A percentile compares a stretch with the other conserved stretches of the same genome.
These are phyloP conservation scores for Candida loeiensis DNA, from an alignment of 805 yeast species.

Conservation along the genomic window DNA sequence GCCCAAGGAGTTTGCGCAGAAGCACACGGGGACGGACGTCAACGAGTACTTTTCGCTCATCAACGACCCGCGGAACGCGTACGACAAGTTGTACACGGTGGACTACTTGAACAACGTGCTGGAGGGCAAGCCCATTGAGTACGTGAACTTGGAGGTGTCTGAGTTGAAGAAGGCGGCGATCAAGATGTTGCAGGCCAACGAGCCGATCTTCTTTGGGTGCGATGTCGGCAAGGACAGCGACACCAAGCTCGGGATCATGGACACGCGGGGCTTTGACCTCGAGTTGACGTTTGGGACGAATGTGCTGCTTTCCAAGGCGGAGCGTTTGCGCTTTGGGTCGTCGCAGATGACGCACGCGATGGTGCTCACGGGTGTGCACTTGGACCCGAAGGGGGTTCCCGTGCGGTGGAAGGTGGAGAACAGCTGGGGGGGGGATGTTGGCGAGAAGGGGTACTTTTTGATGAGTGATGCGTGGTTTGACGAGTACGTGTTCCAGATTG, in stretches of 20 bases:
- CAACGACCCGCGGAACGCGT: constrained; percentile 78
- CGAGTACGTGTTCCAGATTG: constrained; percentile 42
- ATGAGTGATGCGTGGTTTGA: constrained; percentile 45
- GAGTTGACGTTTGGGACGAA: constrained; percentile 51
- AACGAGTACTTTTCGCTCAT: constrained; percentile 60
- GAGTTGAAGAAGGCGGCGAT: constrained; percentile 59
- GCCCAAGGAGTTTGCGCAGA: constrained; percentile 61
- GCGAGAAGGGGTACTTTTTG: constrained; percentile 40
- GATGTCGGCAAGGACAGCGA: constrained; percentile 81
- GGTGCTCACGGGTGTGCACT: constrained; percentile 78
- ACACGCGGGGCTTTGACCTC: constrained; percentile 65
- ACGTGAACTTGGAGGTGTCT: constrained; percentile 64
- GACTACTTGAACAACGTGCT: constrained; percentile 72
- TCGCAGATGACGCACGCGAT: constrained; percentile 89
- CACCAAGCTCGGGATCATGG: constrained; percentile 66
- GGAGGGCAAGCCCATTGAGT: constrained; percentile 67
- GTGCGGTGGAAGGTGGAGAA: constrained; percentile 44
- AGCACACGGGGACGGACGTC: constrained; percentile 51
- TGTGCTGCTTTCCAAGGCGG: constrained; percentile 55
- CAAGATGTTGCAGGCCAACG: constrained; percentile 63
- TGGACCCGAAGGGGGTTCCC: constrained; percentile 49
- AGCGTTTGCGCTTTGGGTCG: constrained; percentile 66
- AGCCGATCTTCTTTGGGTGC: constrained; percentile 84
- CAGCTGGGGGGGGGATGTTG: constrained; percentile 42
- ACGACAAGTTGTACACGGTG: constrained; percentile 60